Evolutionary conservation across 306 rosid genomes (phyloP), one percentile per base, ranked within the genome.

Genomic region (Nissolia schottii): DNA sequence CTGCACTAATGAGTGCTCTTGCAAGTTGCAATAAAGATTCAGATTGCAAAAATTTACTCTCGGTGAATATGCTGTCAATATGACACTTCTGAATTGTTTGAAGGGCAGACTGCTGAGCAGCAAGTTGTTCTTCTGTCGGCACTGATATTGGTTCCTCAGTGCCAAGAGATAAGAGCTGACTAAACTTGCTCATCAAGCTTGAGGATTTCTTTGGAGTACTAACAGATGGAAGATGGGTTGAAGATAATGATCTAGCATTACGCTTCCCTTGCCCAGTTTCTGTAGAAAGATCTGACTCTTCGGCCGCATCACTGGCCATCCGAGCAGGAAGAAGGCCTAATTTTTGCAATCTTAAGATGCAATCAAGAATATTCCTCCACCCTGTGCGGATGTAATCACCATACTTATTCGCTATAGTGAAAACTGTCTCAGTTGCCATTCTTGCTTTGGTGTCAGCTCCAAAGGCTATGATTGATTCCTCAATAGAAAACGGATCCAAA

Each of bases 281-380:
- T 56, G 89, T 70, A 60, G 93, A 77, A 66, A 83, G 85, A 78
- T 94, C 95, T 2, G 88, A 83, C 27, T 90, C 97, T 82, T 94
- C 95, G 25, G 93, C 89, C 19, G 96, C 93, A 71, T 91, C 95
- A 74, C 87, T 85, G 65, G 91, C 97, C 85, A 94, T 86, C 56
- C 77, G 85, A 67, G 96, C 90, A 14, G 99, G 96, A 79, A 94
- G 92, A 76, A 94, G 97, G 43, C 99, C 96, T 51, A 94, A 85
- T 85, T 89, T 94, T 79, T 94, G 97, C 67, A 94, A 80, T 58
- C 85, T 85, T 77, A 94, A 63, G 79, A 91, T 87, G 79, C 97
- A 91, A 80, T 89, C 97, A 71, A 94, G 84, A 76, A 94, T 94
- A 79, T 94, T 88, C 72, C 96, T 92, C 99, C 99, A 94, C 45